Evolutionary conservation across 176 grass and related monocot genomes (phyloP), one percentile per base, ranked within the genome.

Genomic region (Aegilops sharonensis): DNA sequence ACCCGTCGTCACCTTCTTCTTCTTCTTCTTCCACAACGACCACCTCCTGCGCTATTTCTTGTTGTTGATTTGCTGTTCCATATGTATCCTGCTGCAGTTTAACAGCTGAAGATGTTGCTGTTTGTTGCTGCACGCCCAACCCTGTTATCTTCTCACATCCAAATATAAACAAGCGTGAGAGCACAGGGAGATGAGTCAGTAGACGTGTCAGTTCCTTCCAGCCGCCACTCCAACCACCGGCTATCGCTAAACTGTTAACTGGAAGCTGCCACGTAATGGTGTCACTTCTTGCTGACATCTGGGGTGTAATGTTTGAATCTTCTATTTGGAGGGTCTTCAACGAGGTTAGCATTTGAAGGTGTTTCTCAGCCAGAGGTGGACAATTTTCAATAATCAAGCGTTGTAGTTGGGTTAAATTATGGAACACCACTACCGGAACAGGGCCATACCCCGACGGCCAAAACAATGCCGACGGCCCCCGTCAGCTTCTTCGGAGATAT

Each of bases 161-260:
- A 0, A 0, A 0, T 14, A 64, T 36, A 2, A 0, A 0, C 77
- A 80, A 64, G 2, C 0, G 0, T 3, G 36, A 45, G n/a, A 80
- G 78, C 11, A 1, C 4, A 18, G 32, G 78, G 3, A 47, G 60
- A 42, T 65, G 60, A 39, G n/a, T 65, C n/a, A 80, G 23, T 9
- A 66, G 23, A 4, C 11, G 11, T 80, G 78, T 64, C n/a, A 80
- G 2, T 65, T 65, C 78, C 34, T 80, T 45, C 52, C 85, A 66
- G 5, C 12, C 72, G 48, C 64, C 78, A 0, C 12, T 0, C 0
- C 0, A 39, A 8, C 37, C 8, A 0, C 40, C 40, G 2, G 2
- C 10, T 48, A 85, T 31, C 30, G 2, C 3, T 31, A 31, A 31
- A 31, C 2, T 2, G 30, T 31, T 31, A 31, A 85, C 21, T 5